Conservation (phyloP, 2,329 filamentous ascomycete genomes). For the Phaeosphaeriaceae sp. region DNA sequence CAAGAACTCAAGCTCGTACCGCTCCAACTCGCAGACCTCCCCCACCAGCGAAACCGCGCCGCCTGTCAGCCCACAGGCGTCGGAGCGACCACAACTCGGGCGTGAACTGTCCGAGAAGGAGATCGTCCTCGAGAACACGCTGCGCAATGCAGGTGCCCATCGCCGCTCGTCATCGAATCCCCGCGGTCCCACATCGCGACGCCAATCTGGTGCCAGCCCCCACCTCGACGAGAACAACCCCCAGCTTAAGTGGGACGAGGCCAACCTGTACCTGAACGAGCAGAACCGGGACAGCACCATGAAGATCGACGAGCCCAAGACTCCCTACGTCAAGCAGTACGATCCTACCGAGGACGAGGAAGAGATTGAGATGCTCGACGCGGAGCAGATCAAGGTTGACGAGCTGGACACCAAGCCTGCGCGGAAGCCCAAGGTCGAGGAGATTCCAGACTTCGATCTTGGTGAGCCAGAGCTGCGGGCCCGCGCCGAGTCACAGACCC, state of each 20-base stretch:
- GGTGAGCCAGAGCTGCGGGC: conserved; percentile 80
- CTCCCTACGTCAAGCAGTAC: conserved; percentile 91
- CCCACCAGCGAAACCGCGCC: conserved; percentile 52
- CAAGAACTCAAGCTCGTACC: conserved; percentile 79
- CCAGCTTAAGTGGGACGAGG: conserved; percentile 97
- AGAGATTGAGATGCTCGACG: conserved; percentile 70
- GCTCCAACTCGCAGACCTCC: conserved; percentile 58
- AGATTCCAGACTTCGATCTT: conserved; percentile 90
- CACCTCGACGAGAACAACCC: conserved; percentile 67
- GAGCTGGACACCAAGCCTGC: conserved; percentile 66
- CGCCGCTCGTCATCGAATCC: conserved; percentile 81
- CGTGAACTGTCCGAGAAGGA: conserved; percentile 77
- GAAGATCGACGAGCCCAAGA: conserved; percentile 99
- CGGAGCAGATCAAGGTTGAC: conserved; percentile 72
- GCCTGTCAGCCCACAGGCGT: conserved; percentile 37
- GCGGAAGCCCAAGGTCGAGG: conserved; percentile 63
- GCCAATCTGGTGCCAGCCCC: conserved; percentile 66
- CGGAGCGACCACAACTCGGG: conserved; percentile 52
- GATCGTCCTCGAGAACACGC: conserved; percentile 90
- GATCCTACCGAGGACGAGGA: conserved; percentile 87
- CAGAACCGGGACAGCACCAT: conserved; percentile 94
- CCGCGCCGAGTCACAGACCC: conserved; percentile 38
- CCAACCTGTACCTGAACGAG: conserved; percentile 95
- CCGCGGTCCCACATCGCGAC: conserved; percentile 72
- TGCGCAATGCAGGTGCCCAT: conserved; percentile 89